Evolutionary conservation across 164 flowering plant species (phyloP), one percentile per base, ranked within the genome.

Genomic region (Aristolochia californica): DNA sequence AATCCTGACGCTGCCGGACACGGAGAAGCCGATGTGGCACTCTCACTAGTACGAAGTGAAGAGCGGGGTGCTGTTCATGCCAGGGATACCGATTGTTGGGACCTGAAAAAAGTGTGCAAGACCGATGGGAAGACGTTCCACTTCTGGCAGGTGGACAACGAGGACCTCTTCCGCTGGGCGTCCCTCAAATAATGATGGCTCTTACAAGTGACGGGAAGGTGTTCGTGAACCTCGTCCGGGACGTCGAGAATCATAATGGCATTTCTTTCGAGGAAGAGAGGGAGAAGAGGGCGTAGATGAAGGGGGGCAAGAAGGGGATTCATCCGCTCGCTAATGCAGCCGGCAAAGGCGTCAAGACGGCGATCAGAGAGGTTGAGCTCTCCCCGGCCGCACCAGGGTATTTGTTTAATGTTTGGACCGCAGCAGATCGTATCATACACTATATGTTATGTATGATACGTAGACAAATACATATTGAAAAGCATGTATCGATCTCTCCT

Each of bases 1-100:
- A 14, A 85, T 85, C 72, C 17, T 77, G 69, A 75, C 82, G 0
- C 66, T 91, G 49, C 95, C 98, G 0, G 90, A 86, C 57, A 55
- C 47, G 21, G 98, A 91, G 82, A 91, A 88, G 77, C 78, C 45
- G 50, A 65, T 91, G 27, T 91, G 98, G 98, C 98, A 91, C 70
- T 74, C 83, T 0, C 98, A 91, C 62, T 88, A 80, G 83, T 88
- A 66, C 69, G 96, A 91, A 63, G 98, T 91, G 56, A 88, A 86
- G 79, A 75, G 96, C 45, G 98, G 96, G 17, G 55, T 71, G 17
- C 70, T 86, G 14, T 88, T 84, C 85, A 71, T 91, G 83, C 93
- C 96, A 0, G 80, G 82, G 0, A 70, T 88, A 14, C 96, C 96
- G 0, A 88, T 70, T 68, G 87, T 0, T 77, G 68, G 58, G 95